Conservation (phyloP, 768 basidiomycete genomes). For the Boletellus sp. region DNA sequence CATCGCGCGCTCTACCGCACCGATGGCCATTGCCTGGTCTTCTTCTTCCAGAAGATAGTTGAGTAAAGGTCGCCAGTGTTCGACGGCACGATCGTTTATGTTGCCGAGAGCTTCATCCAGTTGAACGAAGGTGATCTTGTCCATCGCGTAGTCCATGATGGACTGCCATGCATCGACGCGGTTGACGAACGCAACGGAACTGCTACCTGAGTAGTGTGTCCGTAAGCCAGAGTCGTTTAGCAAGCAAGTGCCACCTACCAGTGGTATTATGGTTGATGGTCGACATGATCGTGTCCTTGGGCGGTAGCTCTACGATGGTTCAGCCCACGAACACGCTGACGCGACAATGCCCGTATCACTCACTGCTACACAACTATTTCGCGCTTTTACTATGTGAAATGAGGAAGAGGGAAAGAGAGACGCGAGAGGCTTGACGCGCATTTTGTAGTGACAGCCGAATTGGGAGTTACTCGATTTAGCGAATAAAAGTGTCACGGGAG, state of each 20-base stretch:
- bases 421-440: neutral
- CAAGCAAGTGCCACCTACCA: neutral
- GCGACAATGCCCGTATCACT: too few relatives aligned
- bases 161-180: neutral
- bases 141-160: neutral
- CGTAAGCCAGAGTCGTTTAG: neutral
- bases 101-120: neutral
- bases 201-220: neutral
- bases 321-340: too few relatives aligned
- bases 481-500: too few relatives aligned
- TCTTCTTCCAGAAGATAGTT: neutral
- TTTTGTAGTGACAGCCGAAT: neutral
- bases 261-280: neutral
- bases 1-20: neutral
- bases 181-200: neutral
- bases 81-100: neutral
- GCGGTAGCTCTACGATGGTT: too few relatives aligned
- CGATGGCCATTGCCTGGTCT: neutral
- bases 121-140: neutral
- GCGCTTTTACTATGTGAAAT: too few relatives aligned
- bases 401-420: neutral
- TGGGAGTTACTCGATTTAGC: neutral
- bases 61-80: neutral
- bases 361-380: too few relatives aligned
- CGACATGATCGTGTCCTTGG: too few relatives aligned